Evolutionary conservation across 129 eudicot genomes (phyloP).

Genomic region (Artemisia argyi): DNA sequence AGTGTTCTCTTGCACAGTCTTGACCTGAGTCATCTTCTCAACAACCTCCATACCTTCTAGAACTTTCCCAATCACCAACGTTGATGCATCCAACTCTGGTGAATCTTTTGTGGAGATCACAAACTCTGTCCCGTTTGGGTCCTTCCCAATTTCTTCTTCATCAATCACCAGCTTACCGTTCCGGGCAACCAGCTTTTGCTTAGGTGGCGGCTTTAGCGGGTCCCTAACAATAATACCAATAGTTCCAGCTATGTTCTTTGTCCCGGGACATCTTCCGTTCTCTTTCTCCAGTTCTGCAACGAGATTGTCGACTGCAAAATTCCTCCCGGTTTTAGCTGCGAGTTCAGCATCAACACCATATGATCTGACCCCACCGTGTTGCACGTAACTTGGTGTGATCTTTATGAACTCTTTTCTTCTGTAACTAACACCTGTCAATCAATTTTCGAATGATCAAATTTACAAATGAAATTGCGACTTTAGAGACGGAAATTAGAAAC

Average conservation of each 20-base stretch:
- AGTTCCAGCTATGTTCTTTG: conserved; percentile 71
- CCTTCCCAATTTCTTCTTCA: conserved; percentile 76
- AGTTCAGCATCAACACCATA: conserved; percentile 90
- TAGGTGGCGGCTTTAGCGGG: conserved; percentile 87
- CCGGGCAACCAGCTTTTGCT: conserved; percentile 80
- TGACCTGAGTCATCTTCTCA: conserved; percentile 63
- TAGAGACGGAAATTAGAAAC: background rate
- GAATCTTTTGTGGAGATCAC: conserved; percentile 71
- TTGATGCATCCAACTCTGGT: conserved; percentile 73
- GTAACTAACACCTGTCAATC: conserved; percentile 71
- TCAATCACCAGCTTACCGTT: conserved; percentile 83
- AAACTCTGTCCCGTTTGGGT: conserved; percentile 91
- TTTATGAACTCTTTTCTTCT: conserved; percentile 85
- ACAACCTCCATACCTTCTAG: conserved; percentile 89
- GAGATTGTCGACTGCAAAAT: conserved; percentile 50
- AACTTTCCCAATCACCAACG: conserved; percentile 79
- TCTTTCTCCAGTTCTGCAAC: conserved; percentile 56
- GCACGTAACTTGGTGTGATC: conserved; percentile 77
- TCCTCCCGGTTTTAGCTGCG: conserved; percentile 62
- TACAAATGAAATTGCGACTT: background rate
- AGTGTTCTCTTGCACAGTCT: conserved; percentile 91
- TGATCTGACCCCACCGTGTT: conserved; percentile 96
- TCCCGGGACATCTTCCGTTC: conserved; percentile 46
- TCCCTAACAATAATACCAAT: conserved; percentile 81
- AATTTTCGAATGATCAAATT: conserved; percentile 32